phyloP scores from a whole-genome alignment of 257 asterid species.

The Catharanthus roseus region DNA sequence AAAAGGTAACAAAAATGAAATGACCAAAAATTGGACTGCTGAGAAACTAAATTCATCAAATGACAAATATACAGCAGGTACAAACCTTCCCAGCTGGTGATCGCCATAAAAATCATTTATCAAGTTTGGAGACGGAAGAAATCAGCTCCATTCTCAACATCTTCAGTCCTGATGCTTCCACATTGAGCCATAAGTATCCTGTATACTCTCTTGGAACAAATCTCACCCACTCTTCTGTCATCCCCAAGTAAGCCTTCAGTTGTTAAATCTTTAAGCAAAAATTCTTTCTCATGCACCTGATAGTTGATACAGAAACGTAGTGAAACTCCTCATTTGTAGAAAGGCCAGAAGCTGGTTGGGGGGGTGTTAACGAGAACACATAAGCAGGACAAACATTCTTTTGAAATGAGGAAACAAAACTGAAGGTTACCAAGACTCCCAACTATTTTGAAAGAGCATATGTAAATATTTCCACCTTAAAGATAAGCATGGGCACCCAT shows the following conservation, averaged over 20 bases:
- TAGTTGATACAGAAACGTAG: slow-evolving; percentile 4
- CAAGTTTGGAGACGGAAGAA: slow-evolving; percentile 40
- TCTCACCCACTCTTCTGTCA: slow-evolving; percentile 79
- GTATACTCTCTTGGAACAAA: slow-evolving; percentile 90
- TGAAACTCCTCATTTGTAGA: slow-evolving; percentile 1
- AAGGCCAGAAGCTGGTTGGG: neutral
- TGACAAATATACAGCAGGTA: slow-evolving; percentile 14
- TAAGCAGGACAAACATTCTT: neutral
- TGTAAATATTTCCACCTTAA: neutral
- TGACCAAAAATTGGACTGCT: neutral
- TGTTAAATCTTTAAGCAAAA: slow-evolving; percentile 64
- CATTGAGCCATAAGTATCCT: slow-evolving; percentile 84
- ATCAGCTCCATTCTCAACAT: slow-evolving; percentile 91
- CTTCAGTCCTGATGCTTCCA: slow-evolving; percentile 73
- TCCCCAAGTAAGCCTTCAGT: slow-evolving; percentile 66
- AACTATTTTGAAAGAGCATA: neutral
- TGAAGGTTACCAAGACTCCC: neutral
- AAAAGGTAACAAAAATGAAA: neutral
- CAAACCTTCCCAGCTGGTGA: slow-evolving; percentile 6
- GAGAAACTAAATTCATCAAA: neutral
- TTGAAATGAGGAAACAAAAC: neutral
- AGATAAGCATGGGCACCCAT: neutral
- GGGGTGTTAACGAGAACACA: neutral
- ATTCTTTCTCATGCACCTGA: slow-evolving; percentile 95
- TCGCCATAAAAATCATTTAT: slow-evolving; percentile 9